Conservation (phyloP, 2,329 filamentous ascomycete genomes). For the Cyclaneusma minus region DNA sequence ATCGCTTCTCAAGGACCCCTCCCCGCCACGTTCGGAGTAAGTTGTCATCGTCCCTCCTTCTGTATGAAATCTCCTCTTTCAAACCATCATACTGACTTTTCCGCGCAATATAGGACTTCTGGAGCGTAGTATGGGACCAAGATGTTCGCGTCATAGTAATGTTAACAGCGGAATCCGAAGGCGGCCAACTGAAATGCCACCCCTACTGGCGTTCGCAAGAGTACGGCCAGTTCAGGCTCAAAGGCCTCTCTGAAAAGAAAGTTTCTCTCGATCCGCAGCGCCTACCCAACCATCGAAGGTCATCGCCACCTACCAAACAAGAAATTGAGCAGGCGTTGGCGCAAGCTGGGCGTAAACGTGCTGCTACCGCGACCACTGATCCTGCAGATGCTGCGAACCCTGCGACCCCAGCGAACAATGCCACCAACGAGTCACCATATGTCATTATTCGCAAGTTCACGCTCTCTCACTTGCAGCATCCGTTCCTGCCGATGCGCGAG, state of each 20-base stretch:
- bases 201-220: conserved; percentile 75
- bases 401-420: conserved; percentile 12
- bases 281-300: conserved; percentile 35
- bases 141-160: conserved; percentile 91
- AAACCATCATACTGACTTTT: conserved; percentile 6
- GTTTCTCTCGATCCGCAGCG: conserved; percentile 53
- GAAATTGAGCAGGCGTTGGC: conserved; percentile 8
- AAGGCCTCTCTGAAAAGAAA: conserved; percentile 65
- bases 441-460: conserved; percentile 81
- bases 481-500: conserved; percentile 77
- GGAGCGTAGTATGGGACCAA: conserved; percentile 95
- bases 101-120: conserved; percentile 59
- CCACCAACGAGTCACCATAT: conserved; percentile 46
- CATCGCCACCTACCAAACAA: conserved; percentile 13
- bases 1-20: conserved; percentile 92
- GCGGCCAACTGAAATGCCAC: conserved; percentile 87
- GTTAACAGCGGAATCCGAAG: conserved; percentile 87
- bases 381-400: conserved; percentile 19
- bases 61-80: not conserved
- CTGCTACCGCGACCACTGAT: conserved; percentile 34
- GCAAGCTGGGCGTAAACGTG: conserved; percentile 32
- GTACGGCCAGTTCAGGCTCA: conserved; percentile 65
- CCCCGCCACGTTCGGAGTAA: conserved; percentile 77
- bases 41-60: conserved; percentile 19
- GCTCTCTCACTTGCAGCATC: conserved; percentile 58